phyloP scores from a whole-genome alignment of 2,329 filamentous ascomycete species.

The Colletotrichum magnum region DNA sequence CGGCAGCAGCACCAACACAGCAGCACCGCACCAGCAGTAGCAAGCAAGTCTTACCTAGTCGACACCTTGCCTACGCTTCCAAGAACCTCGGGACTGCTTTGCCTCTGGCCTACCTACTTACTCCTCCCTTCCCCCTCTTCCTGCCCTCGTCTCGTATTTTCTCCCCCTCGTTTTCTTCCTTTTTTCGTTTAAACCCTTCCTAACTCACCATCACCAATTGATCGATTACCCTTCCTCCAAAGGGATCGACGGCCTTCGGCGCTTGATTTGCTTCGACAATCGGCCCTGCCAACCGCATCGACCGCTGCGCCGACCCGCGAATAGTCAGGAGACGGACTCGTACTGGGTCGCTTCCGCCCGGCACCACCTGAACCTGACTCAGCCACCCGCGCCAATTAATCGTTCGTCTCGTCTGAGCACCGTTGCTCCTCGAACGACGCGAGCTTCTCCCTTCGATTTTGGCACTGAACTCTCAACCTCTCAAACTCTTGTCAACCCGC shows the following conservation, averaged over 20 bases:
- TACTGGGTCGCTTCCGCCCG: slow-evolving; percentile 25
- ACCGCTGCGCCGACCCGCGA: slow-evolving; percentile 34
- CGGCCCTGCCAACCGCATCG: slow-evolving; percentile 28
- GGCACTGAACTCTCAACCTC: no score
- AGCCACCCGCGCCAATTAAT: slow-evolving; percentile 36
- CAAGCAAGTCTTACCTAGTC: slow-evolving; percentile 8
- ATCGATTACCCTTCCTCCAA: slow-evolving; percentile 16
- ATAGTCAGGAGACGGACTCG: slow-evolving; percentile 27
- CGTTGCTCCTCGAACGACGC: slow-evolving; percentile 10
- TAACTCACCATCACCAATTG: slow-evolving; percentile 26
- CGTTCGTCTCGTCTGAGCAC: slow-evolving; percentile 36
- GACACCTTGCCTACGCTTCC: slow-evolving; percentile 7
- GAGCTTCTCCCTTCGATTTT: slow-evolving; percentile 14
- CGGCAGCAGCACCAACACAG: not conserved
- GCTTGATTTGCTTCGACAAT: slow-evolving; percentile 12
- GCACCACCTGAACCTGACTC: slow-evolving; percentile 39
- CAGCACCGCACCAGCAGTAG: not conserved
- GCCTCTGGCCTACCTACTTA: not conserved
- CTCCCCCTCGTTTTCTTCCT: slow-evolving; percentile 49
- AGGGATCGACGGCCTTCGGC: slow-evolving; percentile 11
- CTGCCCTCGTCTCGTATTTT: slow-evolving; percentile 30
- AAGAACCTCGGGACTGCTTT: slow-evolving; percentile 21
- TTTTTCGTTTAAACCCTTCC: slow-evolving; percentile 47
- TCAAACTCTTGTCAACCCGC: slow-evolving; percentile 7
- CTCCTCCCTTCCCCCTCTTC: slow-evolving; percentile 8